Percentiles rank a stretch among this genome's conserved stretches.
phyloP scores from a whole-genome alignment of 2,329 filamentous ascomycete genomes.

The Penicillium decumbens region DNA sequence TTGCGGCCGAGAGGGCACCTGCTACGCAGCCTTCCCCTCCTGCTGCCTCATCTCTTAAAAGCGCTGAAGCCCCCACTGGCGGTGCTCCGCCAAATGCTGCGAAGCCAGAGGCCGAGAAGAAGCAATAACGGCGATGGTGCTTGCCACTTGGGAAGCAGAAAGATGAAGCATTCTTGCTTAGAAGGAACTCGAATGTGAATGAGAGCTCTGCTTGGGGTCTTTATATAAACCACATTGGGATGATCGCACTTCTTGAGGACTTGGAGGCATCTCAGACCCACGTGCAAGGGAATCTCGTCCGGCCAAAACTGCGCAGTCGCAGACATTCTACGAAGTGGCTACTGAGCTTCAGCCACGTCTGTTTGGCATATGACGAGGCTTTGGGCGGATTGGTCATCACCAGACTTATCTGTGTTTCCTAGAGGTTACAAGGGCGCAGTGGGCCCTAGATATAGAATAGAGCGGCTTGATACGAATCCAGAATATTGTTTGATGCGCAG shows the following conservation, averaged over 20 bases:
- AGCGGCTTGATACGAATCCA: not conserved
- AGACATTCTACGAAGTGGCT: not conserved
- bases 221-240: not conserved
- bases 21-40: slow-evolving; percentile 7
- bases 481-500: no score
- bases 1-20: slow-evolving; percentile 30
- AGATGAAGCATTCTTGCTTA: not conserved
- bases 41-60: not conserved
- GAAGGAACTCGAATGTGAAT: not conserved
- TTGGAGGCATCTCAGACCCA: not conserved
- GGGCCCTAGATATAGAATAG: not conserved
- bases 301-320: not conserved
- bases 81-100: not conserved
- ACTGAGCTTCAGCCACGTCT: not conserved
- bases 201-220: not conserved
- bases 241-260: not conserved
- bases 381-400: not conserved
- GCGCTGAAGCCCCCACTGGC: not conserved
- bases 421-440: not conserved
- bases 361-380: not conserved
- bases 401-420: not conserved
- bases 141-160: not conserved
- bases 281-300: not conserved
- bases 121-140: not conserved
- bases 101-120: not conserved